Evolutionary conservation across 108 stramenopile species (phyloP), one percentile per base, ranked within the genome.

Genomic region (Nannochloropsis oceanica): DNA sequence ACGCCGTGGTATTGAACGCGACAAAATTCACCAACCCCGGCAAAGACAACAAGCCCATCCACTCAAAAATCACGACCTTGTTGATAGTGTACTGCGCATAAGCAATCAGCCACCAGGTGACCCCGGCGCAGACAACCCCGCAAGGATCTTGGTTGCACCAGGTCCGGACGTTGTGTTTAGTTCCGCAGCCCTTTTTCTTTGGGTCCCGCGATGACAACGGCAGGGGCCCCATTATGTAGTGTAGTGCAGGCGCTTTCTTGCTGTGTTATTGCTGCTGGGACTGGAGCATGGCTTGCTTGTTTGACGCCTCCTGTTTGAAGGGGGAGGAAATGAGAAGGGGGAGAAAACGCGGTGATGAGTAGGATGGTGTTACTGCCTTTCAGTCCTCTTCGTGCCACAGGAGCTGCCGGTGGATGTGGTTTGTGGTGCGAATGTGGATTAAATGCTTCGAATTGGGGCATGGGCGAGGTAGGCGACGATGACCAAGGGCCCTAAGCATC

Each of bases 111-210:
- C 26, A 24, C 79, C 85, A 89, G 24, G 91, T 92, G 43, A 92
- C 79, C 20, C 82, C 27, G 43, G 90, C 91, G 84, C 91, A 92
- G 44, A 91, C 81, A 14, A 92, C 79, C 12, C 91, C 91, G 84
- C 91, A 92, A 8, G 89, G 84, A 80, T 92, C 91, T 24, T 85
- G 43, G 84, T 90, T 90, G 82, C 89, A 80, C 91, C 91, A 92
- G 42, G 22, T n/a, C 18, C 18, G 59, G 26, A 84, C 42, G 44
- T 42, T 26, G 25, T 79, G 43, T 85, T 42, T 25, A 26, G 43
- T 24, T 42, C 81, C n/a, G 85, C 59, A 73, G 18, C 59, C 59
- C 59, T 73, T n/a, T 9, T 73, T 73, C n/a, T 73, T 18, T 18
- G 9, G 22, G 18, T n/a, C 59, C n/a, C 59, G 59, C n/a, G 59